Evolutionary conservation across 176 grass and related monocot species (phyloP).

Genomic region (Microstegium vimineum): DNA sequence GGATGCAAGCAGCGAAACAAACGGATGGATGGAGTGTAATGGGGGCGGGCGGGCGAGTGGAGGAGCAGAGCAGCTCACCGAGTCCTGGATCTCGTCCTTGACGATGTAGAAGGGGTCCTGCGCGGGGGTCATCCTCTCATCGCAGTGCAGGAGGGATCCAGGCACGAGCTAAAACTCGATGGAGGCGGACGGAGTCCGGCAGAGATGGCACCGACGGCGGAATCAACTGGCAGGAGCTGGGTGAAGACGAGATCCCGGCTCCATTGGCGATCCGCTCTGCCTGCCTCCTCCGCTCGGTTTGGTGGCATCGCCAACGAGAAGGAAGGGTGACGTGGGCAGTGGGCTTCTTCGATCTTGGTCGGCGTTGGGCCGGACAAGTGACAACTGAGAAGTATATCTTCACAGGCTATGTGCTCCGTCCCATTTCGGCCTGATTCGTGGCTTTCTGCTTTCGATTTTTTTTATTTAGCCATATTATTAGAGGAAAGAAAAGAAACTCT

Average conservation of each 20-base stretch:
- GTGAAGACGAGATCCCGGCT: background rate
- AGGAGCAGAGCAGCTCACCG: conserved; percentile 35
- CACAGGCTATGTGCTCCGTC: no score
- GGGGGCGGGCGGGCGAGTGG: no score
- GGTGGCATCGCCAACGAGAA: background rate
- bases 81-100: conserved; percentile 93
- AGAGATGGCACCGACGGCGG: background rate
- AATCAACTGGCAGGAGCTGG: background rate
- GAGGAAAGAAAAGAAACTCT: no score
- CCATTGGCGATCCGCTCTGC: background rate
- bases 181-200: background rate
- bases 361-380: no score
- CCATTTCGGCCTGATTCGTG: background rate
- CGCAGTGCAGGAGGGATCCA: no score
- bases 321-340: no score
- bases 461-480: no score
- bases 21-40: background rate
- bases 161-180: background rate
- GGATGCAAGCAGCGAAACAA: no score
- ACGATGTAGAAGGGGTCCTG: background rate
- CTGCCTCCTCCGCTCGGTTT: background rate
- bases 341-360: no score
- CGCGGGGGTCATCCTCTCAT: no score
- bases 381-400: no score
- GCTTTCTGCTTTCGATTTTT: no score